Base-by-base conservation (phyloP, 2,329 filamentous ascomycete genomes). In the Monilinia aucupariae region DNA sequence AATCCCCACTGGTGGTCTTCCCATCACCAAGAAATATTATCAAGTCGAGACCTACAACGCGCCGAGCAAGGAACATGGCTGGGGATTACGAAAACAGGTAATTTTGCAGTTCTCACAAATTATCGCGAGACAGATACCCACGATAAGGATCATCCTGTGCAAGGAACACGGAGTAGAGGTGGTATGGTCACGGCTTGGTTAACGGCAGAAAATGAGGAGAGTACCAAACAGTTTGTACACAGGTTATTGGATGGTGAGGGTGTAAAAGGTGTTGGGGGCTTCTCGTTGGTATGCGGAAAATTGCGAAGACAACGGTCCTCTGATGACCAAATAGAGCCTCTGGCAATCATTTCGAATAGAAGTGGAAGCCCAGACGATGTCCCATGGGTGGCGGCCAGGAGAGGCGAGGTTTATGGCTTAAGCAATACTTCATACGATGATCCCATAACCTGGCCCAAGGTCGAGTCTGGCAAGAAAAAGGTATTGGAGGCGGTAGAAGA, bases 1-100 rank as follows among this genome's bases (percentile, higher is more conserved):
- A 78, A 82, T 64, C 85, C 85, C 8, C 81, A 86, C 73, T 88
- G 85, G 85, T 88, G 85, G 84, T 48, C 66, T 22, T 65, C 62
- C 20, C 63, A 67, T 22, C 63, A 70, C 41, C 72, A 73, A 58
- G 51, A 71, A 34, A 70, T 87, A 59, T 79, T 88, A 37, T 87
- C 84, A 7, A 78, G 85, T 25, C 79, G 84, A 63, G 85, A 88
- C 72, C 79, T 87, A 15, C 82, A 86, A 70, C 79, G 85, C 41
- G 77, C 78, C 52, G 84, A 87, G 68, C 80, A 81, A 68, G 86
- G 86, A 43, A 88, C 86, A 17, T 89, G 86, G 86, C 76, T 88
- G 43, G 86, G 85, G 63, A 77, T 89, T 65, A 86, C 81, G 53
- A 80, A 80, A 67, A 75, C 78, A 3, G 86, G 86, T 15, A 79